These are phyloP conservation scores for Priceomyces melissophilus DNA, from an alignment of 805 yeast species.

Conservation along the genomic window DNA sequence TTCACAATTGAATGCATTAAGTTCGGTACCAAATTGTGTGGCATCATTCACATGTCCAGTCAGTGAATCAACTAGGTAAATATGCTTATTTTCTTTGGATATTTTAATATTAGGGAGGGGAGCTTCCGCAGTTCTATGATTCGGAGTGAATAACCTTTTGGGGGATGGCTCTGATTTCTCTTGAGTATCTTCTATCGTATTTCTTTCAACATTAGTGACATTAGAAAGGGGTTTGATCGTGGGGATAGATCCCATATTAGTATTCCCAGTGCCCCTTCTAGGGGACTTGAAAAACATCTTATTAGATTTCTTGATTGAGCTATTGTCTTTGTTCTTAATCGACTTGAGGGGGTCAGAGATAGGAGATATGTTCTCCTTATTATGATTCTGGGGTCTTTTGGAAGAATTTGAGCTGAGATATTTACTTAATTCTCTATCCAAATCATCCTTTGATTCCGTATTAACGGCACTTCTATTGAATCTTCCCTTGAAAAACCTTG, in stretches of 20 bases:
- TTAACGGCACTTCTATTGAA: conserved; percentile 19
- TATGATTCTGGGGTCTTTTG: conserved; percentile 8
- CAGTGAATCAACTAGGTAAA: conserved; percentile 57
- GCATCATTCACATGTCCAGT: conserved; percentile 62
- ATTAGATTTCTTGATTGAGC: conserved; percentile 18
- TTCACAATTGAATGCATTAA: conserved; percentile 58
- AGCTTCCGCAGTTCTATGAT: conserved; percentile 14
- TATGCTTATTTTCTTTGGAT: conserved; percentile 19
- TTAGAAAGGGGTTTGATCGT: conserved; percentile 24
- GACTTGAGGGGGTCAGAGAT: conserved; percentile 24
- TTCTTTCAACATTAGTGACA: conserved; percentile 9
- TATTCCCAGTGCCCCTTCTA: conserved; percentile 8
- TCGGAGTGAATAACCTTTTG: conserved; percentile 44
- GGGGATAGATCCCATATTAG: conserved; percentile 17
- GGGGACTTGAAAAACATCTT: conserved; percentile 17
- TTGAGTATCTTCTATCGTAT: conserved; percentile 9
- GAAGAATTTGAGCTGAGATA: conserved; percentile 13
- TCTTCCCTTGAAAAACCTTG: conserved; percentile 33
- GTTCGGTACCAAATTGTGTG: conserved; percentile 65
- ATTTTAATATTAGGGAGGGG: conserved; percentile 32
- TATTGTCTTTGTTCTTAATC: conserved; percentile 9
- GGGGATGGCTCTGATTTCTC: conserved; percentile 25
- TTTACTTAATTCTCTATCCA: conserved; percentile 30
- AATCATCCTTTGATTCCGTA: conserved; percentile 16
- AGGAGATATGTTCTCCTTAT: conserved; percentile 32